A percentile compares a stretch with the other conserved stretches of the same genome.
phyloP scores from a whole-genome alignment of 2,329 filamentous ascomycete species.

The Fusarium incarnatum region DNA sequence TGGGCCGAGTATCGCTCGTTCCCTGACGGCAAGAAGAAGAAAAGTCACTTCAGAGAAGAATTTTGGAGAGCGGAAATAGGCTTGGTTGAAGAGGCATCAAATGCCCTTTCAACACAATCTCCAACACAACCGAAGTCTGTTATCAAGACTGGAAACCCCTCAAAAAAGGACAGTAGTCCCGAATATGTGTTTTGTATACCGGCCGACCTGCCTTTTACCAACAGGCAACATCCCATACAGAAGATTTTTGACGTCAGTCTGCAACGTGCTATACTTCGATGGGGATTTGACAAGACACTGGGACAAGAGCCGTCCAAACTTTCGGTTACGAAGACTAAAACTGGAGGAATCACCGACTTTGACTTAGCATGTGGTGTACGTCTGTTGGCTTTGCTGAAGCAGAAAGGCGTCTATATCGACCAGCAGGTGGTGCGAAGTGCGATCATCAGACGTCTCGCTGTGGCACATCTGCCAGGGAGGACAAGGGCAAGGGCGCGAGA shows the following conservation, averaged over 20 bases:
- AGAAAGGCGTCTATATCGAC: conserved; percentile 53
- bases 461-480: conserved; percentile 47
- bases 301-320: conserved; percentile 35
- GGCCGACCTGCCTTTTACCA: conserved; percentile 56
- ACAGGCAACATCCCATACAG: conserved; percentile 60
- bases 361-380: conserved; percentile 54
- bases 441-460: conserved; percentile 48
- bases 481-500: conserved; percentile 48
- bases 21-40: conserved; percentile 18
- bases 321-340: conserved; percentile 21
- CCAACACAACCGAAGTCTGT: neutral
- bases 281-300: conserved; percentile 57
- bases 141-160: neutral
- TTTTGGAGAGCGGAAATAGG: conserved; percentile 45
- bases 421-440: conserved; percentile 47
- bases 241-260: conserved; percentile 58
- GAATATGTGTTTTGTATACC: conserved; percentile 45
- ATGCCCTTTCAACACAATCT: neutral
- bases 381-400: conserved; percentile 51
- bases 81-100: conserved; percentile 1
- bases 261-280: conserved; percentile 57
- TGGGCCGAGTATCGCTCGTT: conserved; percentile 22
- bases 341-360: conserved; percentile 40
- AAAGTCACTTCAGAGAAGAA: conserved; percentile 35
- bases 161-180: neutral